Evolutionary conservation across 257 asterid genomes (phyloP).

Genomic region (Euphrasia confusa): DNA sequence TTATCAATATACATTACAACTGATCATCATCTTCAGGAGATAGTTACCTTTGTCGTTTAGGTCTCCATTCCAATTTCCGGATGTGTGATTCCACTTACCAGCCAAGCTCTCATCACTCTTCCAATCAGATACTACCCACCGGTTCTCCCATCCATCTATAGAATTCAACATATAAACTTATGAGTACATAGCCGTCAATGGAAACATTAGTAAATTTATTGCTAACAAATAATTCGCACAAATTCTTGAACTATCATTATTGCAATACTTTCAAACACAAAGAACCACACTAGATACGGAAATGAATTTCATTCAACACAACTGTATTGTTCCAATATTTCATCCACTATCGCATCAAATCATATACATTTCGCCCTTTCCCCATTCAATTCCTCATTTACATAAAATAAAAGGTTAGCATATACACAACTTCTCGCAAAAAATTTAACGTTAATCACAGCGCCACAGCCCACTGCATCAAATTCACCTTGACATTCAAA

Average conservation of each 20-base stretch:
- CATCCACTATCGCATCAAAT: background rate
- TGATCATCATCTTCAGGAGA: background rate
- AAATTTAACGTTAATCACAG: background rate
- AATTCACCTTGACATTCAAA: too few relatives aligned
- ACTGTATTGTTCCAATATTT: background rate
- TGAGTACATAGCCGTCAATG: slow-evolving; percentile 21
- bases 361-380: background rate
- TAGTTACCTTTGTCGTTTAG: slow-evolving; percentile 60
- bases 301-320: background rate
- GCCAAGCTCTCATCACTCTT: slow-evolving; percentile 79
- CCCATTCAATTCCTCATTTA: background rate
- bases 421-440: background rate
- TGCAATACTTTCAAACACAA: background rate
- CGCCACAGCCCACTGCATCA: background rate
- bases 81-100: slow-evolving; percentile 86
- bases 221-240: background rate
- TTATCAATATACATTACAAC: background rate
- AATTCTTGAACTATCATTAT: background rate
- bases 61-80: slow-evolving; percentile 91
- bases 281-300: background rate
- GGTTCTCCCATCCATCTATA: slow-evolving; percentile 77
- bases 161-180: slow-evolving; percentile 12
- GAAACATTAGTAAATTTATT: background rate
- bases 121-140: slow-evolving; percentile 97
- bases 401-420: background rate